phyloP scores from a whole-genome alignment of 225 moss, liverwort and hornwort genomes.

The Pseudoscleropodium purum region DNA sequence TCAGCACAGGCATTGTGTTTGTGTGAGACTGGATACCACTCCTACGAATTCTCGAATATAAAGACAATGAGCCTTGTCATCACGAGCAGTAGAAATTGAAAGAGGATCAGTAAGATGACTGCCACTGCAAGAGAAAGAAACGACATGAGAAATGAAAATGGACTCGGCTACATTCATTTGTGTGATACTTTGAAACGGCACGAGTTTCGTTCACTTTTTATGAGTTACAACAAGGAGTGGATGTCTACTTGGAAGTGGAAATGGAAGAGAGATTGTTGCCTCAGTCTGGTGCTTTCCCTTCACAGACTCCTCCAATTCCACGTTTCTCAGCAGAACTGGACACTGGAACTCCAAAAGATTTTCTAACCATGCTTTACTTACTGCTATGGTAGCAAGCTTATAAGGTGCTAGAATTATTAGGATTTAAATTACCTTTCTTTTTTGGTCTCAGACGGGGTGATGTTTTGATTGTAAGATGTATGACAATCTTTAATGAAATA shows the following conservation, averaged over 20 bases:
- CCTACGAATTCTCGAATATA: neutral
- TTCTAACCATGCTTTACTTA: neutral
- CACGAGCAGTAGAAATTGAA: neutral
- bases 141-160: no score
- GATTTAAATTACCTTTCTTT: no score
- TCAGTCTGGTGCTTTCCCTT: neutral
- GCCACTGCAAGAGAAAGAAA: neutral
- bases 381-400: neutral
- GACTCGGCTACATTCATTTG: accelerated
- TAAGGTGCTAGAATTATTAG: no score
- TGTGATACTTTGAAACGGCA: neutral
- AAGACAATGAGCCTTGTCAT: neutral
- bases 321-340: neutral
- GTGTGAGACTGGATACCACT: no score
- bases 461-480: neutral
- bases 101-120: neutral
- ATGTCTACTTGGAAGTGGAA: neutral
- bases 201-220: neutral
- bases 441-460: accelerated
- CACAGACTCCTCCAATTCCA: neutral
- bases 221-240: neutral
- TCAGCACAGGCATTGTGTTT: neutral
- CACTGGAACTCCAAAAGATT: neutral
- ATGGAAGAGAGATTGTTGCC: neutral
- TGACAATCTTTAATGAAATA: neutral